Base-by-base conservation (phyloP, 2,329 filamentous ascomycete species). In the Verticillium tricorpus region DNA sequence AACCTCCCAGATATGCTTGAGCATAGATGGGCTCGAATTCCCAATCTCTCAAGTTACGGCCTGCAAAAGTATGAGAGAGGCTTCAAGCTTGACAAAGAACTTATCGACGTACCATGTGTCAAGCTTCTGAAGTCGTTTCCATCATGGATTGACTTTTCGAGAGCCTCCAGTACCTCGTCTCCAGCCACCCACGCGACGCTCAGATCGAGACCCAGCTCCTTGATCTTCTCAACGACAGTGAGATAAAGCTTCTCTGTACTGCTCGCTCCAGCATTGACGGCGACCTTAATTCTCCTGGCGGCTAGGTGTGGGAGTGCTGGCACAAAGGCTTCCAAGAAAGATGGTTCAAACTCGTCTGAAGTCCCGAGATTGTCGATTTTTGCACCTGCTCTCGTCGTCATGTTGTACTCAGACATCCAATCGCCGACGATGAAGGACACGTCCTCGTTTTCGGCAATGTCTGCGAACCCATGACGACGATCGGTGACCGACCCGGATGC, bases 1-100 rank as follows among this genome's bases (percentile, higher is more conserved):
- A 67, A 2, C 77, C 77, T 3, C 83, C 83, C 0, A 85, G 76
- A 64, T 85, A 86, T 2, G 78, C 82, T 39, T 84, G 81, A 1
- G 68, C 68, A 35, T 62, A 68, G 35, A 69, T 65, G 1, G 68
- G 67, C n/a, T 66, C 61, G 25, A 62, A 66, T 1, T 61, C 57
- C 66, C 66, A 67, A 6, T 67, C 56, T 14, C 55, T 55, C 35
- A 65, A 62, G 3, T 54, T 58, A 2, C 40, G 50, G 1, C 58
- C 63, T 64, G 2, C 4, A 14, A 28, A 1, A 4, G 12, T 5
- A 28, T 32, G 5, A 19, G 19, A 9, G 14, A 14, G 7, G 19
- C 17, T 57, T 15, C 6, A 5, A 14, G 9, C 6, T 17, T 1
- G 5, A 45, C 14, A 1, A 14, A n/a, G 39, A 9, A 5, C 7